Evolutionary conservation across 148 eudicot species (phyloP).

Genomic region (Camellia sinensis): DNA sequence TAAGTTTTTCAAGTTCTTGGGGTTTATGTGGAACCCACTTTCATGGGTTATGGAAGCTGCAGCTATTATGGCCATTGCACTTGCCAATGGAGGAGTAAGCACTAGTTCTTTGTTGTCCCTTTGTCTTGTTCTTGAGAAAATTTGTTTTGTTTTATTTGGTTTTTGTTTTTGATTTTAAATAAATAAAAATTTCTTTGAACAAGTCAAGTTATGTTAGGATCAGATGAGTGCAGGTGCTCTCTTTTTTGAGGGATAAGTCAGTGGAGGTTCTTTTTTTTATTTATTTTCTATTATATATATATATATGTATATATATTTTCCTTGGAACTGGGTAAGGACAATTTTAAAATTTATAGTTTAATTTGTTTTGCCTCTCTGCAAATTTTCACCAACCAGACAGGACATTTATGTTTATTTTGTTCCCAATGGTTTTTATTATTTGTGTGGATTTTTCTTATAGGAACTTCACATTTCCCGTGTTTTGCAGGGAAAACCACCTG

Average conservation of each 20-base stretch:
- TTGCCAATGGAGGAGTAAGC: conserved; percentile 60
- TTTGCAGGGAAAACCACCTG: conserved; percentile 47
- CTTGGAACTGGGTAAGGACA: no score
- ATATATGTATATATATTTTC: no score
- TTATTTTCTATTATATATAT: no score
- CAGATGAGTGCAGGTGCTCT: no score
- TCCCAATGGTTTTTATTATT: neutral
- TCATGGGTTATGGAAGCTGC: conserved; percentile 73
- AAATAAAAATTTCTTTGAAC: neutral
- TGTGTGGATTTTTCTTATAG: neutral
- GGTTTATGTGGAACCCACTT: conserved; percentile 62
- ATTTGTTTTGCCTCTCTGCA: no score
- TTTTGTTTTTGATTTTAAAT: neutral
- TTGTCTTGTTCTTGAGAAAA: neutral
- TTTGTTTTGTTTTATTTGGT: no score
- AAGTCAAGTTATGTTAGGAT: neutral
- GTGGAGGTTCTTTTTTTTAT: no score
- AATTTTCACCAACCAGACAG: no score
- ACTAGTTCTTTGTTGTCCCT: neutral
- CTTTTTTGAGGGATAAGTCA: no score
- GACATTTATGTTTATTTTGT: neutral
- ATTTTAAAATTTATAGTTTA: no score
- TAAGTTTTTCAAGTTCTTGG: conserved; percentile 43
- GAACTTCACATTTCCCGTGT: neutral
- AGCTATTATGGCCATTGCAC: conserved; percentile 58